A percentile compares a stretch with the other conserved stretches of the same genome.
phyloP scores from a whole-genome alignment of 306 rosid species.

The Vachellia pachyceras region DNA sequence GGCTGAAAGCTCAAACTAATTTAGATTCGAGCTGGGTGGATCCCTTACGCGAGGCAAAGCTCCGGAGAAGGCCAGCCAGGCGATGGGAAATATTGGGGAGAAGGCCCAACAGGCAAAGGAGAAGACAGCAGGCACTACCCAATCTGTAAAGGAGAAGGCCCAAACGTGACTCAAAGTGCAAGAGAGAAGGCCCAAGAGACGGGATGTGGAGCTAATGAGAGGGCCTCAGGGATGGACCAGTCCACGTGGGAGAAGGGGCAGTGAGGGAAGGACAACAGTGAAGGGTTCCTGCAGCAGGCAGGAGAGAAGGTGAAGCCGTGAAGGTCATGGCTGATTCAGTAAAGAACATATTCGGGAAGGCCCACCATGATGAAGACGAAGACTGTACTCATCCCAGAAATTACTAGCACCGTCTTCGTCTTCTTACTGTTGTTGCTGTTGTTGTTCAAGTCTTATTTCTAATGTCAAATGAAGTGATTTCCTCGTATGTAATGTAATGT shows the following conservation, averaged over 20 bases:
- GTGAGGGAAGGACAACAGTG: conserved; percentile 30
- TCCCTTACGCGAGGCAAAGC: neutral
- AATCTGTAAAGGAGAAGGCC: conserved; percentile 44
- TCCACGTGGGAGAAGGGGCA: conserved; percentile 29
- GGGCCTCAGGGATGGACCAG: too few relatives aligned
- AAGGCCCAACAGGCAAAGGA: conserved; percentile 48
- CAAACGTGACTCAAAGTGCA: conserved; percentile 26
- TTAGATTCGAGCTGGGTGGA: too few relatives aligned
- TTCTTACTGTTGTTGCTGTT: neutral
- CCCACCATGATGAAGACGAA: conserved; percentile 11
- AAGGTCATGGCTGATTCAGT: conserved; percentile 56
- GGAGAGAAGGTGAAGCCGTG: conserved; percentile 61
- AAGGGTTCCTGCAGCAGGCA: conserved; percentile 51
- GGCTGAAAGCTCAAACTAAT: too few relatives aligned
- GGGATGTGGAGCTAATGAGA: conserved; percentile 15
- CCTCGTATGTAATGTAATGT: neutral
- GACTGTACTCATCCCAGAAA: neutral
- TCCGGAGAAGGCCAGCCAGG: conserved; percentile 46
- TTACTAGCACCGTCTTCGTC: neutral
- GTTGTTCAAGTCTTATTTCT: neutral
- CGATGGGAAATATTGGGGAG: conserved; percentile 40
- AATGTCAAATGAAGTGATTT: too few relatives aligned
- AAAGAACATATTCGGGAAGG: conserved; percentile 60
- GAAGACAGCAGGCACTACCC: too few relatives aligned
- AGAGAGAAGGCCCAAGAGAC: conserved; percentile 38